Evolutionary conservation across 495 filamentous ascomycete genomes (phyloP), one percentile per base, ranked within the genome.

Genomic region (Lasiosphaeria miniovina): DNA sequence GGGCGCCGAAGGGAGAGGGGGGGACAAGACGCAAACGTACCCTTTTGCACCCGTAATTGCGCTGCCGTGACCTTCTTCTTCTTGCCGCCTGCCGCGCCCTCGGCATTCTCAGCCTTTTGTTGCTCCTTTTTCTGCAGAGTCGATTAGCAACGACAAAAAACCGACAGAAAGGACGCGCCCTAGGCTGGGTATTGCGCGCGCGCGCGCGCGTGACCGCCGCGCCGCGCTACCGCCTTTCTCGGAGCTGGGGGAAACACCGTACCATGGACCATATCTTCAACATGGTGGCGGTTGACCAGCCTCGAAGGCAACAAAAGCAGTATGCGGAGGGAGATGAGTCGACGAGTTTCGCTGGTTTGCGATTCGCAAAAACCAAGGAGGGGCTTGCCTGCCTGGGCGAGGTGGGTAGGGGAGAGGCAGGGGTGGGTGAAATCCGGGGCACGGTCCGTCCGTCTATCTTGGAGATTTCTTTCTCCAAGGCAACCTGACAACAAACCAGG

Each of bases 201-300:
- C 24, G 43, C 43, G 54, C 54, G 24, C 24, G 24, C 24, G 24
- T 24, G 24, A 24, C 24, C 24, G 2, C 24, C 24, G 24, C 24
- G 24, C 24, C 24, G 24, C 24, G 24, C 24, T 24, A 24, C 24
- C 32, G 10, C 24, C 46, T 17, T 14, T 4, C 24, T 45, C 32
- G 9, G 31, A 15, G 51, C 52, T 11, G 31, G 7, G 6, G 24
- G 34, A 49, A 14, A n/a, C n/a, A n/a, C 9, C 84, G 49, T 80
- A 96, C 93, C 93, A 98, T 96, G 73, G 92, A 96, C 94, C 94
- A 98, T 81, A 98, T 96, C 75, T 98, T 98, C 80, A 97, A 81
- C 94, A 98, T 98, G 66, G 75, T 91, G 85, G 59, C 63, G 57
- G 58, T n/a, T n/a, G 12, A n/a, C 12, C 11, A n/a, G 12, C 5